These are phyloP conservation scores for Ophiocordyceps unilateralis DNA, from an alignment of 2,329 filamentous ascomycete species.

Conservation along the genomic window DNA sequence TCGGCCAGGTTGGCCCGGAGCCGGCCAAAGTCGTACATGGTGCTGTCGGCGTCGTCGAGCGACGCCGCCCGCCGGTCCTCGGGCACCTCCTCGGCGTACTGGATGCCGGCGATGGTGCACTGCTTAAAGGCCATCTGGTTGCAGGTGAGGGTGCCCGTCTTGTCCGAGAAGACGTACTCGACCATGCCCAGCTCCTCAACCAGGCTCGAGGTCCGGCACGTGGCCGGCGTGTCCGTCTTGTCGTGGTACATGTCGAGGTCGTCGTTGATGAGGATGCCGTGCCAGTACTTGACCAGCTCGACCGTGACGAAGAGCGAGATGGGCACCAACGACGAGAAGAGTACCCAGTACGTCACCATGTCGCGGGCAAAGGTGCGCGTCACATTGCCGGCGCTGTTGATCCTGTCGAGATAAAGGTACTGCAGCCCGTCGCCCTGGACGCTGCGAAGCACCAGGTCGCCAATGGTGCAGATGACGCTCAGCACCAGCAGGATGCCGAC, in stretches of 20 bases:
- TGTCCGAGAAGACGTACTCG: slow-evolving; percentile 96
- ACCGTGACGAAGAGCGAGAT: slow-evolving; percentile 97
- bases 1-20: slow-evolving; percentile 52
- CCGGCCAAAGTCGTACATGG: slow-evolving; percentile 70
- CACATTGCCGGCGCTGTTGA: slow-evolving; percentile 34
- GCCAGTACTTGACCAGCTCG: slow-evolving; percentile 95
- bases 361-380: slow-evolving; percentile 78
- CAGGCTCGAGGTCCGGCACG: slow-evolving; percentile 87
- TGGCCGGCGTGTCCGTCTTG: slow-evolving; percentile 84
- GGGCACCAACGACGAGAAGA: slow-evolving; percentile 91
- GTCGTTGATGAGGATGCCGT: slow-evolving; percentile 93
- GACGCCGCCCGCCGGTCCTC: slow-evolving; percentile 72
- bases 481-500: slow-evolving; percentile 69
- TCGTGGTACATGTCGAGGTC: slow-evolving; percentile 98
- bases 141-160: slow-evolving; percentile 92
- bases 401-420: slow-evolving; percentile 54
- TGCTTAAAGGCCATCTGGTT: slow-evolving; percentile 99
- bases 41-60: slow-evolving; percentile 68
- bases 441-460: slow-evolving; percentile 66
- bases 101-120: slow-evolving; percentile 79
- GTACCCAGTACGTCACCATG: slow-evolving; percentile 94
- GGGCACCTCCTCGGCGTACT: slow-evolving; percentile 82
- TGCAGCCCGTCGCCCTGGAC: slow-evolving; percentile 42
- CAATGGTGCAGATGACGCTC: slow-evolving; percentile 78
- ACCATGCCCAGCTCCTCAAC: slow-evolving; percentile 97